phyloP scores from a whole-genome alignment of 2,329 filamentous ascomycete species.

The Cercospora sp. region DNA sequence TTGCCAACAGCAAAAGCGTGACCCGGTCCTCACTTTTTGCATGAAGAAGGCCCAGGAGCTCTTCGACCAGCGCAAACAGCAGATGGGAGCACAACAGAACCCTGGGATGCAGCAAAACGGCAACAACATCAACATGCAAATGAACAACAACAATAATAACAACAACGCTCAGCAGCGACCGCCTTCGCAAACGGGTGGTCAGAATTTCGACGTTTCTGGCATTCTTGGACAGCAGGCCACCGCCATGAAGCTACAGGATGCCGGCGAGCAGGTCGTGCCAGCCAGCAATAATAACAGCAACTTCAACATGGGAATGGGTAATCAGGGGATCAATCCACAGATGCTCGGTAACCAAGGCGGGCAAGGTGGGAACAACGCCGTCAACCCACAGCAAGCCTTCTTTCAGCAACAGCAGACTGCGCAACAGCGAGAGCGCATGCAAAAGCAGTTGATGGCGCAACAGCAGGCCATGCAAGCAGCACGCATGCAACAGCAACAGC shows the following conservation, averaged over 20 bases:
- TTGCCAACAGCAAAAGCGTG: constrained; percentile 20
- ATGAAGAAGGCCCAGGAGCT: constrained; percentile 24
- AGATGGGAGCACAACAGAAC: constrained; percentile 17
- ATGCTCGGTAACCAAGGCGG: constrained; percentile 38
- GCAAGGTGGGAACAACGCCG: constrained; percentile 23
- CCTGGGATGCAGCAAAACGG: constrained; percentile 19
- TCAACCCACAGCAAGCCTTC: constrained; percentile 41
- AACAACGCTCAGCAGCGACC: constrained; percentile 36
- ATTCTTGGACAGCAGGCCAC: constrained; percentile 62
- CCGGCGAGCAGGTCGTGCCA: constrained; percentile 63
- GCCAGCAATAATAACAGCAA: constrained; percentile 56
- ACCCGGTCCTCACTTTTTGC: constrained; percentile 30
- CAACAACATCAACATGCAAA: constrained; percentile 30
- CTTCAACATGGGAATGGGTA: constrained; percentile 36
- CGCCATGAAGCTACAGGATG: constrained; percentile 61
- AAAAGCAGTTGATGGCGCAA: constrained; percentile 40
- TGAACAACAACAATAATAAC: constrained; percentile 36
- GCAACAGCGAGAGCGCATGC: constrained; percentile 46
- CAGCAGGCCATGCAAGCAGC: constrained; percentile 39
- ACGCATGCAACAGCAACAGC: constrained; percentile 32
- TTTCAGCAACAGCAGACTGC: constrained; percentile 39
- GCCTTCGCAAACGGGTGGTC: constrained; percentile 39
- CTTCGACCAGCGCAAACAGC: constrained; percentile 14
- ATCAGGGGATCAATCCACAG: constrained; percentile 38
- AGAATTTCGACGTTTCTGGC: constrained; percentile 52